A percentile compares a stretch with the other conserved stretches of the same genome.
Evolutionary conservation across 148 eudicot species (phyloP).

Genomic region (Nepenthes mirabilis): DNA sequence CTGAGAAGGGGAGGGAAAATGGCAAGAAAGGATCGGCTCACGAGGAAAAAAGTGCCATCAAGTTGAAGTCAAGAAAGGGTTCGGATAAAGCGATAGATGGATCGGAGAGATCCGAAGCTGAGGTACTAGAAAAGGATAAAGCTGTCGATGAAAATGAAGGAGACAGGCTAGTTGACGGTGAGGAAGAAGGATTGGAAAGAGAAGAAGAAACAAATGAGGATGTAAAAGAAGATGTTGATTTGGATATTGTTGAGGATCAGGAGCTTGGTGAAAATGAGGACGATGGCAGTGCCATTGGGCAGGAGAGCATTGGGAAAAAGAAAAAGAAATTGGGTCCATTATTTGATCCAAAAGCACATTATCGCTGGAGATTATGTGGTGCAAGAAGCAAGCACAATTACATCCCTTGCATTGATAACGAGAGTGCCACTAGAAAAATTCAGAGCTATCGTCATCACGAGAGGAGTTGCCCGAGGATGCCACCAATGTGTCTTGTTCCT

Average conservation of each 20-base stretch:
- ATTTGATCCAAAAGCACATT: constrained; percentile 61
- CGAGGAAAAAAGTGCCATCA: constrained; percentile 7
- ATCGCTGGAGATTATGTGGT: constrained; percentile 71
- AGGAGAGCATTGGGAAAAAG: constrained; percentile 16
- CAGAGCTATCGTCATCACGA: constrained; percentile 75
- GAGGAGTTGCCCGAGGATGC: constrained; percentile 60
- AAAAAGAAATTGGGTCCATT: constrained; percentile 47
- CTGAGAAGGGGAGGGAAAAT: constrained; percentile 7
- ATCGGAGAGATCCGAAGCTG: constrained; percentile 46
- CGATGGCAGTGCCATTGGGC: constrained; percentile 20
- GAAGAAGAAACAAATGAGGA: constrained; percentile 20
- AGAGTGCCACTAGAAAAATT: constrained; percentile 36
- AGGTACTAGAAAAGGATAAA: constrained; percentile 16
- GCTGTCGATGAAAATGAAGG: constrained; percentile 16
- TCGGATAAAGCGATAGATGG: constrained; percentile 20
- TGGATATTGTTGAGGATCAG: constrained; percentile 19
- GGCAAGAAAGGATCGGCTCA: constrained; percentile 7
- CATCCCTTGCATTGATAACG: constrained; percentile 92
- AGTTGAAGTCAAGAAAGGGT: constrained; percentile 7
- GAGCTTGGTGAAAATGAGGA: constrained; percentile 28
- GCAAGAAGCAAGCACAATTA: constrained; percentile 84
- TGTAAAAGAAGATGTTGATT: constrained; percentile 31
- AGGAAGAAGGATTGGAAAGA: constrained; percentile 19
- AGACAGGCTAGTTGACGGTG: constrained; percentile 20
- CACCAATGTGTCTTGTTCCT: constrained; percentile 89